Evolutionary conservation across 2,329 filamentous ascomycete genomes (phyloP).

Genomic region (Westerdykella aurantiaca): DNA sequence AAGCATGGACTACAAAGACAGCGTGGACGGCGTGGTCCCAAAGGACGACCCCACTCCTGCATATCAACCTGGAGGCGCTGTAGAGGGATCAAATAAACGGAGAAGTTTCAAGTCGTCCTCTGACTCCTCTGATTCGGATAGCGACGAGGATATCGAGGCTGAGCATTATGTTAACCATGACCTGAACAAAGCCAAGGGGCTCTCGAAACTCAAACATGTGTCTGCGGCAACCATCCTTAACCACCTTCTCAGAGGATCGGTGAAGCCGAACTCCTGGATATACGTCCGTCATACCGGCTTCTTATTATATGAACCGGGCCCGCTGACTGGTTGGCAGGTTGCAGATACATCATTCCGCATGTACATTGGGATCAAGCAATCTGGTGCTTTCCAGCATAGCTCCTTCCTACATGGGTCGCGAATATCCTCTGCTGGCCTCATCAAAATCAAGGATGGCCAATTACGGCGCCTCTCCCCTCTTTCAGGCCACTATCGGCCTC

Average conservation of each 20-base stretch:
- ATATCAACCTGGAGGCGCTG: slow-evolving; percentile 29
- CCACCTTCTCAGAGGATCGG: slow-evolving; percentile 69
- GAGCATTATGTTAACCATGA: slow-evolving; percentile 61
- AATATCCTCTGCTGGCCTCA: slow-evolving; percentile 75
- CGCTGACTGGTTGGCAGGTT: slow-evolving; percentile 34
- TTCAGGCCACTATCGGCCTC: slow-evolving; percentile 76
- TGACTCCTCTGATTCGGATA: slow-evolving; percentile 37
- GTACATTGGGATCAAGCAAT: slow-evolving; percentile 86
- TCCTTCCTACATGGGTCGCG: slow-evolving; percentile 80
- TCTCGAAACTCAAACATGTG: slow-evolving; percentile 59
- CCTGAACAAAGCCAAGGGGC: slow-evolving; percentile 55
- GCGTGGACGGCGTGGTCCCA: slow-evolving; percentile 57
- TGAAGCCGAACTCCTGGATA: slow-evolving; percentile 88
- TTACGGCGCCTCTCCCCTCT: slow-evolving; percentile 65
- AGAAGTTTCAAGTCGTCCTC: slow-evolving; percentile 25
- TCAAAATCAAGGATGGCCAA: slow-evolving; percentile 77
- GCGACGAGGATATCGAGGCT: slow-evolving; percentile 55
- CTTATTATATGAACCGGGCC: not conserved
- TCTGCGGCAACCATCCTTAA: slow-evolving; percentile 70
- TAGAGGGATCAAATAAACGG: slow-evolving; percentile 15
- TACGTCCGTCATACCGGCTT: slow-evolving; percentile 51
- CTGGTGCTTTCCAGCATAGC: slow-evolving; percentile 83
- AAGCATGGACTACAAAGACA: slow-evolving; percentile 69
- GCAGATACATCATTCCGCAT: slow-evolving; percentile 78
- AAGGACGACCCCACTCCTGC: slow-evolving; percentile 38